These are phyloP conservation scores for Gossypium gossypioides DNA, from an alignment of 441 rosid genomes.

Conservation along the genomic window DNA sequence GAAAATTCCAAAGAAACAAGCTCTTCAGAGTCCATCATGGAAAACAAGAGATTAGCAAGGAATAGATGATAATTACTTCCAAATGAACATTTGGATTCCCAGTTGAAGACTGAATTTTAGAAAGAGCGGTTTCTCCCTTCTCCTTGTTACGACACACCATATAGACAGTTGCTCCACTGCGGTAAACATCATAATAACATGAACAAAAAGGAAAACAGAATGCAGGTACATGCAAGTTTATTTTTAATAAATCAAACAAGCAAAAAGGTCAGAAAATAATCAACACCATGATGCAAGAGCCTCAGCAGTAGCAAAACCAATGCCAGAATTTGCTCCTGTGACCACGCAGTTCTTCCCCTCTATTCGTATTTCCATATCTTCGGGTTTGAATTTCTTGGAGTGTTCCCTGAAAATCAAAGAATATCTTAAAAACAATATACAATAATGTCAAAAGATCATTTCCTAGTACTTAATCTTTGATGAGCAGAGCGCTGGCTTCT, in stretches of 20 bases:
- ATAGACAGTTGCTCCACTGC: constrained; percentile 77
- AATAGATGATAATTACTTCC: constrained; percentile 37
- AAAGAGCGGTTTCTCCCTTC: constrained; percentile 69
- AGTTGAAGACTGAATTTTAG: constrained; percentile 51
- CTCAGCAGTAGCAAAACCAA: constrained; percentile 80
- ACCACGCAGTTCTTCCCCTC: constrained; percentile 76
- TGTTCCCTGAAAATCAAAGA: constrained; percentile 37
- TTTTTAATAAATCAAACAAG: neutral
- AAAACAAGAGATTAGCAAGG: neutral
- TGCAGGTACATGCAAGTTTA: neutral
- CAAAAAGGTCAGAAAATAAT: neutral
- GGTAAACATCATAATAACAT: constrained; percentile 1
- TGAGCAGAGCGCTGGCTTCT: neutral
- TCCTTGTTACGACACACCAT: constrained; percentile 80
- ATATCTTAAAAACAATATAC: neutral
- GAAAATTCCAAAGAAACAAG: neutral
- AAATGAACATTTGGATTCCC: constrained; percentile 69
- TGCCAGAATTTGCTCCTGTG: constrained; percentile 85
- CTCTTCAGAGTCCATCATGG: neutral
- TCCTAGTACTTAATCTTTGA: neutral
- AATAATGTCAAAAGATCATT: neutral
- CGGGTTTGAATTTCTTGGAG: constrained; percentile 52
- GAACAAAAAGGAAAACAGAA: neutral
- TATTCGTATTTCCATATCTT: constrained; percentile 50
- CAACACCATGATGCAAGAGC: constrained; percentile 75